Evolutionary conservation across 2,329 filamentous ascomycete genomes (phyloP).

Genomic region (Corynespora cassiicola): DNA sequence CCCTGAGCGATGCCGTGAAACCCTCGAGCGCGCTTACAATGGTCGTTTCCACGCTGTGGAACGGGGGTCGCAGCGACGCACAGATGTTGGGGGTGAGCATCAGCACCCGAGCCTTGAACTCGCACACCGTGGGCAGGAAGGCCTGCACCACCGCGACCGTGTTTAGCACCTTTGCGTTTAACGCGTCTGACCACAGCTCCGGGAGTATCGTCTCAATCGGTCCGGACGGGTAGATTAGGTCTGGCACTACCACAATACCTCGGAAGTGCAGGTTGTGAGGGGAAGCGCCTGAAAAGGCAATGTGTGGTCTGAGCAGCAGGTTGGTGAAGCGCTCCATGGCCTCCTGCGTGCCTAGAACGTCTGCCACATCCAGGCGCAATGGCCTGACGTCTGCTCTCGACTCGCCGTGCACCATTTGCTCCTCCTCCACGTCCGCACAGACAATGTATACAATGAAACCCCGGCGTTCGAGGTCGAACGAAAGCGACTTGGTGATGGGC

Average conservation of each 20-base stretch:
- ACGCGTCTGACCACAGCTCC: conserved; percentile 83
- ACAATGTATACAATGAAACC: conserved; percentile 95
- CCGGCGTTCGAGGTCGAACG: conserved; percentile 84
- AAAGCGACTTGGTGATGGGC: conserved; percentile 81
- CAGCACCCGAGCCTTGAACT: conserved; percentile 70
- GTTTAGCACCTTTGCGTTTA: conserved; percentile 90
- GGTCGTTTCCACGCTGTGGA: conserved; percentile 84
- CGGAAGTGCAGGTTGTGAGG: conserved; percentile 78
- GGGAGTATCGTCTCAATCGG: conserved; percentile 86
- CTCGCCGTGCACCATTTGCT: conserved; percentile 77
- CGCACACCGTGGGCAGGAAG: conserved; percentile 68
- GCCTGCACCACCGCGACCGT: conserved; percentile 88
- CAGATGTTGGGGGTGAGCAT: conserved; percentile 82
- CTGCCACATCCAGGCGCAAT: conserved; percentile 80
- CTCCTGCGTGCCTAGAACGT: conserved; percentile 72
- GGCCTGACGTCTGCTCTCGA: conserved; percentile 82
- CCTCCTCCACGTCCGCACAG: conserved; percentile 84
- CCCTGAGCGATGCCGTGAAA: conserved; percentile 80
- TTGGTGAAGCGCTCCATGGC: conserved; percentile 75
- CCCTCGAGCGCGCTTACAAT: conserved; percentile 86
- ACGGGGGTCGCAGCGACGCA: conserved; percentile 78
- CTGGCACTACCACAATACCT: conserved; percentile 83
- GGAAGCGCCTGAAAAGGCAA: conserved; percentile 76
- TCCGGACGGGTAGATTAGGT: conserved; percentile 76
- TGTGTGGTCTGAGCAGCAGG: conserved; percentile 76